Evolutionary conservation across 441 rosid genomes (phyloP), one percentile per base, ranked within the genome.

Genomic region (Pelargonium australe): DNA sequence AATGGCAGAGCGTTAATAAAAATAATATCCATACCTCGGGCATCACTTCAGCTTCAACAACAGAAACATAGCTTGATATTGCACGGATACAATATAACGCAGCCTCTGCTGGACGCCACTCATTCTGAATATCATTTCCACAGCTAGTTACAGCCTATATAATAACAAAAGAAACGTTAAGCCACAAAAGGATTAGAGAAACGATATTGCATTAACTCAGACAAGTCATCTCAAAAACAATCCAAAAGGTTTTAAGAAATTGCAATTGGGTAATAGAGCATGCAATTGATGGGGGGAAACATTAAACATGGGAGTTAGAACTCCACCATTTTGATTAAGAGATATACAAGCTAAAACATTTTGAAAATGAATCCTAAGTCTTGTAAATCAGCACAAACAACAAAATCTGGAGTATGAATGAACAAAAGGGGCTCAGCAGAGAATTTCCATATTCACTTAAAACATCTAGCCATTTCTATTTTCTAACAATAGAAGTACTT

Each of bases 31-130:
- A 65, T 76, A 94, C 99, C 96, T 83, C 91, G 67, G 99, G 98
- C 99, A 95, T 86, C 67, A 89, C 92, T 78, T 90, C 96, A 68
- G 83, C 83, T 84, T 95, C 99, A 75, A 71, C 80, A 65, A 72
- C 80, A 61, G 99, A 89, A 65, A 95, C 99, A 74, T 90, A 89
- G 72, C 76, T 86, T 65, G 99, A 90, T 83, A 92, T 85, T 70
- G 97, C 97, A 76, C 93, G 84, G 74, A 95, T 89, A 80, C 99
- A 95, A 82, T 90, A 95, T 80, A 95, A 82, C 71, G 92, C 90
- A 85, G 99, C 99, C 87, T 95, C 99, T 72, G 97, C 95, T 7
- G 92, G 95, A 79, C 85, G 97, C 97, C 99, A 92, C 74, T 92
- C 87, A 57, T 70, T 86, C 31, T 76, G 80, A 55, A 82, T 85